Base-by-base conservation (phyloP, 805 yeast species). In the Teunomyces tritomae region DNA sequence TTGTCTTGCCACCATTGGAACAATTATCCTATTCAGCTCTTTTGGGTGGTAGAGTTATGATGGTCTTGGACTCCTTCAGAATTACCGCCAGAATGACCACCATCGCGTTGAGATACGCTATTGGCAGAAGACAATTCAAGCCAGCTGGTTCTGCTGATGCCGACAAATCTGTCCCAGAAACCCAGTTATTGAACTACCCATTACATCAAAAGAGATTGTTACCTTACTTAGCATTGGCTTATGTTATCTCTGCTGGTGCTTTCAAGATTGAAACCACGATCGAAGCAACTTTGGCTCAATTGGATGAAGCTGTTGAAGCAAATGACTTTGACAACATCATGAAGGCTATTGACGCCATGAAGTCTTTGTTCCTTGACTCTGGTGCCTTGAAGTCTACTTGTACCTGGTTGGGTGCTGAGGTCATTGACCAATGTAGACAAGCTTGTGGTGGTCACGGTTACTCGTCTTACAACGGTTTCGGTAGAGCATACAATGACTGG, bases 381-480 rank as follows among this genome's bases (percentile, higher is more conserved):
- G 97, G 95, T 7, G 85, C 96, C 36, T 77, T 89, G 62, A 91
- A 91, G 68, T 90, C 96, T 3, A 83, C 96, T 32, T 81, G 85
- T 53, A 91, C 97, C 34, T 91, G 97, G 97, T 75, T 83, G 36
- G 80, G 89, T 28, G 83, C 90, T 35, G 80, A 79, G 50, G 74
- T 87, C 57, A 90, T 91, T 61, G 96, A 89, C 64, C 91, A 90
- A 70, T 80, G 90, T 54, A 81, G 97, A 71, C 97, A 91, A 70
- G 78, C 96, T 2, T 90, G 96, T 68, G 97, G 97, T 65, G 97
- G 97, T 28, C 96, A 88, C 68, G 97, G 97, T 35, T 91, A 91
- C 70, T 89, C 96, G 20, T 82, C 90, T n/a, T 91, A 91, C 68
- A 82, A 89, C 54, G 96, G 91, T 1, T 87, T 91, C 63, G 96